These are phyloP conservation scores for Chlorella sorokiniana DNA, from an alignment of 139 green algal species.

Conservation along the genomic window DNA sequence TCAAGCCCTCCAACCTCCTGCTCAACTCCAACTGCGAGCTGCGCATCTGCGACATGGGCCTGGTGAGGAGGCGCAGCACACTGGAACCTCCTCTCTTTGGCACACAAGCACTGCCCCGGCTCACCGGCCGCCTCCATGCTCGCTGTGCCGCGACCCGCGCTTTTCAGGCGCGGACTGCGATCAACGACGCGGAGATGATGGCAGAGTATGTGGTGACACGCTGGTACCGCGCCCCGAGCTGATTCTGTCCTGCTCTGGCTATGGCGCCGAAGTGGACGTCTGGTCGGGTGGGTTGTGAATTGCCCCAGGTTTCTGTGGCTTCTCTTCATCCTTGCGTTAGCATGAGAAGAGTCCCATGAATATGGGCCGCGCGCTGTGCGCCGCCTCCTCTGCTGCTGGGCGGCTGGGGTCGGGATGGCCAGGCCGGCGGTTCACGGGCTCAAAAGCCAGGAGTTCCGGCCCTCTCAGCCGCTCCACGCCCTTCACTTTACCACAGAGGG, in stretches of 20 bases:
- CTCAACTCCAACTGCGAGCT: constrained; percentile 90
- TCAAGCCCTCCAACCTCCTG: constrained; percentile 57
- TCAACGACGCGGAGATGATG: constrained; percentile 62
- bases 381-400: too few relatives aligned
- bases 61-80: constrained; percentile 57
- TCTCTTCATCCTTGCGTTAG: too few relatives aligned
- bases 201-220: constrained; percentile 96
- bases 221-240: constrained; percentile 97
- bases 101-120: neutral
- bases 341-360: too few relatives aligned
- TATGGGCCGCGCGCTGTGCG: too few relatives aligned
- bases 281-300: constrained; percentile 56
- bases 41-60: constrained; percentile 98
- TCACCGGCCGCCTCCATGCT: neutral
- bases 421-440: too few relatives aligned
- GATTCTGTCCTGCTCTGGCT: constrained; percentile 85
- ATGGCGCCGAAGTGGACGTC: constrained; percentile 74
- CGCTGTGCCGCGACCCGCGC: neutral
- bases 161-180: constrained; percentile 16
- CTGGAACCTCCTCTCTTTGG: neutral
- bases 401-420: too few relatives aligned
- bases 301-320: neutral
- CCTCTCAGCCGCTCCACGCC: neutral
- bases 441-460: too few relatives aligned
- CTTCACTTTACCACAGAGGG: neutral